Evolutionary conservation across 2,329 filamentous ascomycete species (phyloP).

Genomic region (Thelonectria rubi): DNA sequence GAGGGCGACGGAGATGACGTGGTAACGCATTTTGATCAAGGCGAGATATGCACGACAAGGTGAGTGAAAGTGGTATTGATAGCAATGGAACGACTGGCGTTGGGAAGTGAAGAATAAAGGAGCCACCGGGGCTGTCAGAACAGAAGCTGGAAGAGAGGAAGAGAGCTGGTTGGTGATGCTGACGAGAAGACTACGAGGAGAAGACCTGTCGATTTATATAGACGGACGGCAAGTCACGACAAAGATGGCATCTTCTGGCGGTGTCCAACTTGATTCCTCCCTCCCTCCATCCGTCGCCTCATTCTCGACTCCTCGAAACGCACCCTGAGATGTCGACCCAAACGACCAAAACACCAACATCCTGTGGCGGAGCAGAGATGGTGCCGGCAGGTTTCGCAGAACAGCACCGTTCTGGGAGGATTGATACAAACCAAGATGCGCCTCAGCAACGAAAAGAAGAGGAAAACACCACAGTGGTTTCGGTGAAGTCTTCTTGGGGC

Average conservation of each 20-base stretch:
- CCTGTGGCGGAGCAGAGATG: slow-evolving; percentile 20
- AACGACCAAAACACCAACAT: neutral
- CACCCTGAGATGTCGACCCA: neutral
- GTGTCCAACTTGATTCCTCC: neutral
- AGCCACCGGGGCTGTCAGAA: slow-evolving; percentile 24
- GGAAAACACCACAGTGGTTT: too few species aligned
- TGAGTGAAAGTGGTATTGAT: slow-evolving; percentile 4
- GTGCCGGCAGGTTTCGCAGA: slow-evolving; percentile 22
- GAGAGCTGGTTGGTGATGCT: slow-evolving; percentile 9
- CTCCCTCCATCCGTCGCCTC: neutral
- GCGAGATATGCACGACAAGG: neutral
- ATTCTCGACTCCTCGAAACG: neutral
- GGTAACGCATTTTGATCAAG: slow-evolving; percentile 43
- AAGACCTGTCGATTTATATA: slow-evolving; percentile 15
- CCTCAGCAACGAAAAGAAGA: neutral
- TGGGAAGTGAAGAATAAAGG: slow-evolving; percentile 9
- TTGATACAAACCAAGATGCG: slow-evolving; percentile 16
- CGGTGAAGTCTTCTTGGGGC: slow-evolving; percentile 24
- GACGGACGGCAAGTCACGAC: neutral
- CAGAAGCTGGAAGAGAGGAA: slow-evolving; percentile 10
- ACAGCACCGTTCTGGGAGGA: slow-evolving; percentile 10
- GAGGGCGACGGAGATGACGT: slow-evolving; percentile 45
- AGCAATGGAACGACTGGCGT: slow-evolving; percentile 23
- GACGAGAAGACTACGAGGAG: neutral
- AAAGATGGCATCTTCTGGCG: neutral